A percentile compares a stretch with the other conserved stretches of the same genome.
Conservation (phyloP, 148 eudicot species). For the Heliamphora exappendiculata region DNA sequence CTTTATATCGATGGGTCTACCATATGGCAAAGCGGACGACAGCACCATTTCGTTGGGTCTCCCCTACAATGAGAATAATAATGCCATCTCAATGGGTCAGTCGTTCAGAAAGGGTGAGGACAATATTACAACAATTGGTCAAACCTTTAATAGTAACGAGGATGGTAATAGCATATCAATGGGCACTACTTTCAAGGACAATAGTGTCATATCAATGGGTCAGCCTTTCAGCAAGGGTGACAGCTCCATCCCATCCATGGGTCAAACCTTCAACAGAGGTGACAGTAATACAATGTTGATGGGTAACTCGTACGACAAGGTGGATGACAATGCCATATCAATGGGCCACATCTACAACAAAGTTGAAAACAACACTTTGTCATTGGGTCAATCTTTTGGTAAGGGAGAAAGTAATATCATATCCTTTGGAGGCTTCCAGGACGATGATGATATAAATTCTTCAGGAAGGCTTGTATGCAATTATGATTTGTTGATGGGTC, state of each 20-base stretch:
- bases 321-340: conserved; percentile 19
- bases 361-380: conserved; percentile 13
- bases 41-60: conserved; percentile 9
- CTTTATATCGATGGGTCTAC: conserved; percentile 37
- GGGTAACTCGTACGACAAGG: not conserved
- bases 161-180: conserved; percentile 13
- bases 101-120: conserved; percentile 8
- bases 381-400: conserved; percentile 40
- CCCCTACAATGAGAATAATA: conserved; percentile 5
- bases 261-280: conserved; percentile 12
- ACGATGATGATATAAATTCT: conserved; percentile 31
- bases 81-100: conserved; percentile 4
- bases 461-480: conserved; percentile 23
- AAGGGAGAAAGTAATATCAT: conserved; percentile 48
- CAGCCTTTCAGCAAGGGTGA: conserved; percentile 6
- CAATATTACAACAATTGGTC: conserved; percentile 14
- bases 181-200: conserved; percentile 13
- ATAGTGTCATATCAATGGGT: conserved; percentile 13
- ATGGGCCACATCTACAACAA: conserved; percentile 23
- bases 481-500: conserved; percentile 32
- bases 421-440: conserved; percentile 52
- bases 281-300: conserved; percentile 37
- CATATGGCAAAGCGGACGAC: conserved; percentile 28
- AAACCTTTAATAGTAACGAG: conserved; percentile 13
- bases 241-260: conserved; percentile 11